phyloP scores from a whole-genome alignment of 768 basidiomycete genomes.

The Xanthoconium stramineum region DNA sequence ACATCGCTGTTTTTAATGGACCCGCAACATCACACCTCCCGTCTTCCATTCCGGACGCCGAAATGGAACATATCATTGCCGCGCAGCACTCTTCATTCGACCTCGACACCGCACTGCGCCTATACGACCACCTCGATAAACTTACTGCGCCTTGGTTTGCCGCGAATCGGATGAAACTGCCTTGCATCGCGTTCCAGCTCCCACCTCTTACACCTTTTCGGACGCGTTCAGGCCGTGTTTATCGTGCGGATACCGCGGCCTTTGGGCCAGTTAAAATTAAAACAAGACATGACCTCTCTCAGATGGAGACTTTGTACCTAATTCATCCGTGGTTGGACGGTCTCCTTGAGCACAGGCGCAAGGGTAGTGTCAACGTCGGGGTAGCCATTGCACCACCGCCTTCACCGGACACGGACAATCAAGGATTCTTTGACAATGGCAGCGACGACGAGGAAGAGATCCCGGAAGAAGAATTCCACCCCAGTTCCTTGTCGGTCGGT shows the following conservation, averaged over 20 bases:
- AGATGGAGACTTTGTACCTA: neutral
- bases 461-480: neutral
- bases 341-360: neutral
- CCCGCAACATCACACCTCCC: neutral
- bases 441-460: neutral
- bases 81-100: neutral
- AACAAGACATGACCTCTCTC: neutral
- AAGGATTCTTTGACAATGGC: too few relatives aligned
- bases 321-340: constrained; percentile 3
- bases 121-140: neutral
- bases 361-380: too few relatives aligned
- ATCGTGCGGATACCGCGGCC: neutral
- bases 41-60: neutral
- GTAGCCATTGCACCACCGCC: too few relatives aligned
- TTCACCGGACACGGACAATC: neutral
- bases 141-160: neutral
- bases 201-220: neutral
- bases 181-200: constrained; percentile 3
- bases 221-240: neutral
- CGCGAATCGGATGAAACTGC: constrained; percentile 6
- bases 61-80: neutral
- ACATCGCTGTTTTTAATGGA: neutral
- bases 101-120: neutral
- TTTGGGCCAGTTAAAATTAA: constrained; percentile 1
- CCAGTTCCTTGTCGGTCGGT: too few relatives aligned